Conservation (phyloP, 2,329 filamentous ascomycete genomes). For the Botryotinia convoluta region DNA sequence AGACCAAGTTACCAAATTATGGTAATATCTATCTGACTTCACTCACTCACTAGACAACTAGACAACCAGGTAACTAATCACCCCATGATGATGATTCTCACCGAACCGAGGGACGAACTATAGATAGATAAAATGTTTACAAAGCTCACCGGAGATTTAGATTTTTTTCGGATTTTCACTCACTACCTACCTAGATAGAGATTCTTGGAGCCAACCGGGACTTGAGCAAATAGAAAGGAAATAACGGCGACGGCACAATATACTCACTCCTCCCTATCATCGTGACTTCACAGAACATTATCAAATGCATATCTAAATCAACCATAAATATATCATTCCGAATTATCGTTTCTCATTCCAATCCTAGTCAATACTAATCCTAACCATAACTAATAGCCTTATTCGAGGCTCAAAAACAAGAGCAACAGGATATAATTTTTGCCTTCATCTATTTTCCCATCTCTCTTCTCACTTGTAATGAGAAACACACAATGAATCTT, state of each 20-base stretch:
- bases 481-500: not conserved
- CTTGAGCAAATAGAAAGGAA: not conserved
- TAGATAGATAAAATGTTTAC: not conserved
- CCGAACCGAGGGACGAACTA: not conserved
- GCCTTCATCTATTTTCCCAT: constrained; percentile 1
- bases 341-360: not conserved
- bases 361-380: not conserved
- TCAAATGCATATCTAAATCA: not conserved
- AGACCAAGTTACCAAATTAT: too few species aligned
- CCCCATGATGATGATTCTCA: not conserved
- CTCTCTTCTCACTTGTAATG: not conserved
- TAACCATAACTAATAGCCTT: not conserved
- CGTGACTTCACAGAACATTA: not conserved
- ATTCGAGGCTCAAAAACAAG: not conserved
- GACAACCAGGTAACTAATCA: not conserved
- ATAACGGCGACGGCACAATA: not conserved
- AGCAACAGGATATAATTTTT: not conserved
- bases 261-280: not conserved
- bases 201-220: not conserved
- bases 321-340: not conserved
- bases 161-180: not conserved
- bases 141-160: not conserved
- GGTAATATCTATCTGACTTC: too few species aligned
- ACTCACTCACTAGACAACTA: not conserved
- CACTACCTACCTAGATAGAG: not conserved